These are phyloP conservation scores for Mycena epipterygia DNA, from an alignment of 768 basidiomycete species.

Conservation along the genomic window DNA sequence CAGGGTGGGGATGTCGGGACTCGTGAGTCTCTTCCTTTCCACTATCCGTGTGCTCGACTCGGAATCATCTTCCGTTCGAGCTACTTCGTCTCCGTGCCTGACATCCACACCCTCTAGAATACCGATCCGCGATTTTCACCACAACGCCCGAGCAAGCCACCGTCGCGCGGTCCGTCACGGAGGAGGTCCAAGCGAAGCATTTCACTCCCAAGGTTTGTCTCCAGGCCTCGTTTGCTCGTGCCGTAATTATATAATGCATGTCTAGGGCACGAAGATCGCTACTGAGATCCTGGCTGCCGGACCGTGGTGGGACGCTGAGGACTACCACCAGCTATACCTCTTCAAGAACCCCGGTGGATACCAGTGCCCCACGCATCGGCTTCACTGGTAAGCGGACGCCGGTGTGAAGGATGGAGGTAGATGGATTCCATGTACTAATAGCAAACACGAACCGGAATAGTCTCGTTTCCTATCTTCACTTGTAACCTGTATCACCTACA, in stretches of 20 bases:
- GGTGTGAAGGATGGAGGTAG: not conserved
- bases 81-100: not conserved
- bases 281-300: conserved; percentile 70
- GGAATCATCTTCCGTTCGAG: not conserved
- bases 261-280: conserved; percentile 63
- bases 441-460: no score
- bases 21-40: conserved; percentile 56
- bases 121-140: conserved; percentile 85
- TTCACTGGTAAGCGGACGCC: conserved; percentile 67
- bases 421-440: not conserved
- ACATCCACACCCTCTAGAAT: conserved; percentile 60
- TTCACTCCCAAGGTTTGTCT: conserved; percentile 61
- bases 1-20: conserved; percentile 75
- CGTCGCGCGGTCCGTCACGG: conserved; percentile 72
- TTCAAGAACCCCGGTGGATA: conserved; percentile 81
- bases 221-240: no score
- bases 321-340: conserved; percentile 75
- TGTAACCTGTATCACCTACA: no score
- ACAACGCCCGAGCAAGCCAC: conserved; percentile 69
- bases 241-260: no score
- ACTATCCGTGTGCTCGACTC: no score
- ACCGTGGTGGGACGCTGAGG: conserved; percentile 74
- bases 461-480: no score
- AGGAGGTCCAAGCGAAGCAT: conserved; percentile 78
- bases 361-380: conserved; percentile 78